Percentiles rank a stretch among this genome's conserved stretches.
phyloP scores from a whole-genome alignment of 768 basidiomycete species.

The Boletus tylopilopsis region DNA sequence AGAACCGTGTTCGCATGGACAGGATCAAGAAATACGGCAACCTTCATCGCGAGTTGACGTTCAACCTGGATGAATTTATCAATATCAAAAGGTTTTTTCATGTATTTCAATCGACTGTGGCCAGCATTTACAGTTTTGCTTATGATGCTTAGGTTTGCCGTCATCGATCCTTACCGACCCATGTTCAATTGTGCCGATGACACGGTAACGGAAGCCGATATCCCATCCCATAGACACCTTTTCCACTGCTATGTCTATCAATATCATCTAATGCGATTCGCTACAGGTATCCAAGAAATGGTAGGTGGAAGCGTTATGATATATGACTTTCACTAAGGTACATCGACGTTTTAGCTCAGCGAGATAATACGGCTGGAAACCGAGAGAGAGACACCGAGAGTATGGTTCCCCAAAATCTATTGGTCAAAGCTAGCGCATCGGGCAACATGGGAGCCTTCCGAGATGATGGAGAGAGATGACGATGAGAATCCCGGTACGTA shows the following conservation, averaged over 20 bases:
- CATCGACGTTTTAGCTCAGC: conserved; percentile 43
- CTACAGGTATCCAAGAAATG: conserved; percentile 27
- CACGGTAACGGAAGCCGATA: conserved; percentile 28
- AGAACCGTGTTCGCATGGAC: conserved; percentile 29
- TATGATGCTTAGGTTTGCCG: conserved; percentile 18
- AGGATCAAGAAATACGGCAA: conserved; percentile 36
- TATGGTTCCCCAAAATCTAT: conserved; percentile 55
- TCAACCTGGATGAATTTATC: conserved; percentile 43
- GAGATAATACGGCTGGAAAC: conserved; percentile 53
- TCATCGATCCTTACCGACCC: conserved; percentile 59
- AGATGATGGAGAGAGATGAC: conserved; percentile 44
- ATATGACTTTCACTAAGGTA: background rate
- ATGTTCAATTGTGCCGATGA: conserved; percentile 41
- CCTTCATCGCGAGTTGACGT: conserved; percentile 34
- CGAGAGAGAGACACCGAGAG: conserved; percentile 33
- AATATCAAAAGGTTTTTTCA: conserved; percentile 46
- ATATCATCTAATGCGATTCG: conserved; percentile 42
- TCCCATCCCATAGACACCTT: conserved; percentile 62
- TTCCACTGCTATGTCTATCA: conserved; percentile 77
- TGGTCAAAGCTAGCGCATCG: conserved; percentile 37
- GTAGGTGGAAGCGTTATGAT: conserved; percentile 23
- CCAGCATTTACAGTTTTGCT: background rate
- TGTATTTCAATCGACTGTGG: background rate
- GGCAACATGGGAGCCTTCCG: conserved; percentile 44
- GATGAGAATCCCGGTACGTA: conserved; percentile 64